Conservation (phyloP, 2,329 filamentous ascomycete species). For the Fusarium scirpi region DNA sequence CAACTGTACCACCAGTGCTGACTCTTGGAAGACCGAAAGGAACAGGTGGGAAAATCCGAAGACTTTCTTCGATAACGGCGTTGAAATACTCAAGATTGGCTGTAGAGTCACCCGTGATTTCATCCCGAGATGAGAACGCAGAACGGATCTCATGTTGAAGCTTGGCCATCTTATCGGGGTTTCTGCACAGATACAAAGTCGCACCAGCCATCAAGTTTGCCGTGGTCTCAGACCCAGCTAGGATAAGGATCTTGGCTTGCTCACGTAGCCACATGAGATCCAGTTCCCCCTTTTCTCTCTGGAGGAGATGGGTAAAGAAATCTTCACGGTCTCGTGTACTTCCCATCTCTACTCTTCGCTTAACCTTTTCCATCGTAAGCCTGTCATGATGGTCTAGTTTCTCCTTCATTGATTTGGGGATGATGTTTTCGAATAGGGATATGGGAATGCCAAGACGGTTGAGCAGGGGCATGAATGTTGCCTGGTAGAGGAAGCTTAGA, state of each 20-base stretch:
- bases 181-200: constrained; percentile 4
- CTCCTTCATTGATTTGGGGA: constrained; percentile 6
- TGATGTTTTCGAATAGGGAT: not conserved
- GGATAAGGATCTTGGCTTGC: constrained; percentile 29
- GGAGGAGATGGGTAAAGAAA: constrained; percentile 29
- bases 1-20: constrained; percentile 15
- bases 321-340: constrained; percentile 6
- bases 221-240: constrained; percentile 28
- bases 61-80: constrained; percentile 25
- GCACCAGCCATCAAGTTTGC: constrained; percentile 9
- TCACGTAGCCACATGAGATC: constrained; percentile 12
- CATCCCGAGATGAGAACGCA: not conserved
- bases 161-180: not conserved
- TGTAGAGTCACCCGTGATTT: constrained; percentile 21
- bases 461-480: not conserved
- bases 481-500: not conserved
- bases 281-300: not conserved
- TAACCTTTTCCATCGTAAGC: constrained; percentile 14
- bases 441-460: constrained; percentile 15
- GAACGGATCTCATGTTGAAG: constrained; percentile 25
- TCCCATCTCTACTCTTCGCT: constrained; percentile 5
- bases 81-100: constrained; percentile 17
- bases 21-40: constrained; percentile 12
- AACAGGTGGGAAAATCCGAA: constrained; percentile 23
- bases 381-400: not conserved